A percentile compares a stretch with the other conserved stretches of the same genome.
Evolutionary conservation across 2,329 filamentous ascomycete genomes (phyloP).

Genomic region (Calonectria naviculata): DNA sequence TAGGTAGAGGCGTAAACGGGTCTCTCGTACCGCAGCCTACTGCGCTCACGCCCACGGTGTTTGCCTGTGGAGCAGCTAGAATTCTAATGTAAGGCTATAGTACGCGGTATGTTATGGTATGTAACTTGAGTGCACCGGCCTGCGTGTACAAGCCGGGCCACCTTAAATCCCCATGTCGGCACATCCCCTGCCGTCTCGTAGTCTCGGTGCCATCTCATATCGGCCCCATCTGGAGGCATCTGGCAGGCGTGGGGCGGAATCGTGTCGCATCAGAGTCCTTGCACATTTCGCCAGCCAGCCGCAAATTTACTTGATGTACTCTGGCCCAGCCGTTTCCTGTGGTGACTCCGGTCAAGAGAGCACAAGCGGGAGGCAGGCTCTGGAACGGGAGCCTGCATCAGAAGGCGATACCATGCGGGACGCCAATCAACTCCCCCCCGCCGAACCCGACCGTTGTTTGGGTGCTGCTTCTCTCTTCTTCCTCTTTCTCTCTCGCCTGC

Average conservation of each 20-base stretch:
- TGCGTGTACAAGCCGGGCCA: background rate
- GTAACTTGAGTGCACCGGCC: background rate
- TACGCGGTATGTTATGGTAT: background rate
- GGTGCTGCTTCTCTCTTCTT: slow-evolving; percentile 20
- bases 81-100: background rate
- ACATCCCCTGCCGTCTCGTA: slow-evolving; percentile 5
- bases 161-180: slow-evolving; percentile 15
- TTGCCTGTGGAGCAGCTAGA: background rate
- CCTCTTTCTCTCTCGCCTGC: background rate
- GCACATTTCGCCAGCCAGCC: slow-evolving; percentile 37
- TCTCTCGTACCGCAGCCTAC: background rate
- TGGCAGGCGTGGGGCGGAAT: slow-evolving; percentile 30
- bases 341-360: slow-evolving; percentile 33
- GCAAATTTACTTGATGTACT: slow-evolving; percentile 35
- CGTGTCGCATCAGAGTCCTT: slow-evolving; percentile 35
- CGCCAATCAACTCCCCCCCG: slow-evolving; percentile 31
- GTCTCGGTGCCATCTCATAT: slow-evolving; percentile 27
- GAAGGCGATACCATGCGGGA: slow-evolving; percentile 38
- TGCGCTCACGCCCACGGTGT: slow-evolving; percentile 6
- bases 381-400: slow-evolving; percentile 44
- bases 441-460: slow-evolving; percentile 32
- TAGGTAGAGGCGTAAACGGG: background rate
- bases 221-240: slow-evolving; percentile 34
- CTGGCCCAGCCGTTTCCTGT: slow-evolving; percentile 38
- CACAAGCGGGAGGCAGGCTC: slow-evolving; percentile 38